Conservation (phyloP, 2,329 filamentous ascomycete genomes). For the Calonectria honghensis region DNA sequence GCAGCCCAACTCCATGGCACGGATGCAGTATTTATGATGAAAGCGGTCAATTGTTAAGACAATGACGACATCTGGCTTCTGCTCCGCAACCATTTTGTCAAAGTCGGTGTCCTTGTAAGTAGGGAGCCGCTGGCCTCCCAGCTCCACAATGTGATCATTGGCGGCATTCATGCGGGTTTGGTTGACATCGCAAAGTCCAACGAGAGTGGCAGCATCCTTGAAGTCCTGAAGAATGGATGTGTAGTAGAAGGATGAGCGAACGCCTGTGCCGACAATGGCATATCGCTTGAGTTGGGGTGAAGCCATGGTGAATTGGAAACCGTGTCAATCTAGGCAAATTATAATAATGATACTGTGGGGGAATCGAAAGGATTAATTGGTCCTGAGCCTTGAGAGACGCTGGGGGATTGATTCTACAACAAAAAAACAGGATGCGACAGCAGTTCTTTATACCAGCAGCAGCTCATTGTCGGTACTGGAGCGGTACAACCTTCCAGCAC, state of each 20-base stretch:
- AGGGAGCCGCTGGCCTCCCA: slow-evolving; percentile 70
- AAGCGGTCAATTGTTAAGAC: slow-evolving; percentile 78
- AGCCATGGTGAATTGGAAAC: slow-evolving; percentile 8
- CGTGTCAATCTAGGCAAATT: neutral
- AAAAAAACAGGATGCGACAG: neutral
- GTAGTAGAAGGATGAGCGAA: slow-evolving; percentile 76
- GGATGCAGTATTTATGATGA: slow-evolving; percentile 76
- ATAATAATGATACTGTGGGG: neutral
- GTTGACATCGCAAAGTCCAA: slow-evolving; percentile 77
- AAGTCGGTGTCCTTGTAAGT: slow-evolving; percentile 74
- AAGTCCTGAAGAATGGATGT: slow-evolving; percentile 73
- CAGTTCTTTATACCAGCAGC: neutral
- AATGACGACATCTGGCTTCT: slow-evolving; percentile 76
- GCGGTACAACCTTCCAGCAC: neutral
- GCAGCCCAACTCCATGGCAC: slow-evolving; percentile 75
- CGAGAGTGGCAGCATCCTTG: slow-evolving; percentile 67
- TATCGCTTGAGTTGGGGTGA: slow-evolving; percentile 63
- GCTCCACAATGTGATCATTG: slow-evolving; percentile 66
- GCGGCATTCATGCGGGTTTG: slow-evolving; percentile 75
- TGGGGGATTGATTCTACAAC: neutral
- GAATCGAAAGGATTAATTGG: neutral
- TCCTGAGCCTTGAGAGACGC: neutral
- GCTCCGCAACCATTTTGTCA: slow-evolving; percentile 74
- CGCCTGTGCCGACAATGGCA: slow-evolving; percentile 75
- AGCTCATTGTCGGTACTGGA: neutral